Base-by-base conservation (phyloP, 192 early-diverging fungal genomes). In the Jimgerdemannia flammicorona region DNA sequence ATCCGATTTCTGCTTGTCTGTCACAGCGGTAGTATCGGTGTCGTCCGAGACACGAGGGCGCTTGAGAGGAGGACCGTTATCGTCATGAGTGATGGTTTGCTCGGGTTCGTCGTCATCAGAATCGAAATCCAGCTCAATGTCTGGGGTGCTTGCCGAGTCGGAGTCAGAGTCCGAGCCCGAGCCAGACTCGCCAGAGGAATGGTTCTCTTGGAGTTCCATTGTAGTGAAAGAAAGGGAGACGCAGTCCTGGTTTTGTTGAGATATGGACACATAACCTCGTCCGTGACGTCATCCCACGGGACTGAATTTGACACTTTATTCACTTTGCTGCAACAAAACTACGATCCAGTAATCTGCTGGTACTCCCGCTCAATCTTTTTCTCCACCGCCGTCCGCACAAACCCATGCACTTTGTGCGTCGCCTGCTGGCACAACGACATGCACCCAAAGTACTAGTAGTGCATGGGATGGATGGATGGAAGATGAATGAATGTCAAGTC, bases 371-470 rank as follows among this genome's bases (percentile, higher is more conserved):
- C 74, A n/a, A 87, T 79, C 68, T 86, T 89, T 40, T 87, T 82
- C 54, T 87, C 84, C 6, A 93, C 84, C 9, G 88, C 88, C 40
- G 87, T 83, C 72, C 91, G 81, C 74, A 94, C 90, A 69, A 94
- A 94, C 59, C 83, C 87, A 72, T 86, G 83, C 3, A 90, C 80
- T 59, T 84, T 83, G 29, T 88, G 79, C 0, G 81, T 75, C 20
- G 87, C 81, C 17, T 83, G 81, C 42, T 81, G 75, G 69, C 78
- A 84, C 4, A 74, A 43, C 66, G 84, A 83, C 72, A 77, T 83
- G 84, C 84, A 80, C 29, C 4, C 1, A 72, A 42, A 41, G 20
- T 44, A 64, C 54, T 41, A 66, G 3, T 14, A 70, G 65, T 66
- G 19, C 2, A n/a, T n/a, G n/a, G 65, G 3, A 42, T 39, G 18